These are phyloP conservation scores for Ogataea pilisensis DNA, from an alignment of 805 yeast species.

Conservation along the genomic window DNA sequence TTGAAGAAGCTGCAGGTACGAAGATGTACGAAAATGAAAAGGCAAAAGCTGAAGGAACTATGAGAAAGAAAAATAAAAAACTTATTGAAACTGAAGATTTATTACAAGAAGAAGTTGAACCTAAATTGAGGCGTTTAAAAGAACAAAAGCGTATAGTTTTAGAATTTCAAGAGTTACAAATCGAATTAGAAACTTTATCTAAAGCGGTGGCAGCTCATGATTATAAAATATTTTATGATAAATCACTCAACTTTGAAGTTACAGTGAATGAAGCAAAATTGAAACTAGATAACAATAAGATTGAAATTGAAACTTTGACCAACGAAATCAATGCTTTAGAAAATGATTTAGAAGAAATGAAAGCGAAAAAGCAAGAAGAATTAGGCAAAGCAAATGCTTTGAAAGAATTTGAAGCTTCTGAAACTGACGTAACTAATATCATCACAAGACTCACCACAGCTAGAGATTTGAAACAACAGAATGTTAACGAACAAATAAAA, in stretches of 20 bases:
- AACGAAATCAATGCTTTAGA: conserved; percentile 56
- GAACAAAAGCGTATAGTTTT: conserved; percentile 77
- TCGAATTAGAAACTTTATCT: conserved; percentile 71
- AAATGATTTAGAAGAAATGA: conserved; percentile 55
- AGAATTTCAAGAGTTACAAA: conserved; percentile 81
- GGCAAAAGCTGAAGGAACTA: conserved; percentile 86
- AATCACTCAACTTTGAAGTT: conserved; percentile 40
- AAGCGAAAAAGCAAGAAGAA: conserved; percentile 51
- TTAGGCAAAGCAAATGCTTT: conserved; percentile 55
- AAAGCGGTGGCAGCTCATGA: conserved; percentile 77
- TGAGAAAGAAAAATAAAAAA: conserved; percentile 86
- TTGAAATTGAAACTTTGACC: conserved; percentile 41
- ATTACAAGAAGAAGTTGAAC: conserved; percentile 85
- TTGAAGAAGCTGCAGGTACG: conserved; percentile 98
- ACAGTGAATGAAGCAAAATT: conserved; percentile 39
- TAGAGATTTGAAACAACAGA: conserved; percentile 53
- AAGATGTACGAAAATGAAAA: conserved; percentile 91
- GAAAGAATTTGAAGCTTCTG: conserved; percentile 55
- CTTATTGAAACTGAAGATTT: conserved; percentile 70
- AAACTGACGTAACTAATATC: conserved; percentile 54
- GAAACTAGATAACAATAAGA: conserved; percentile 38
- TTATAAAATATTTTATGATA: conserved; percentile 41
- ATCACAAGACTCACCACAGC: conserved; percentile 67
- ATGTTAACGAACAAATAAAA: conserved; percentile 47
- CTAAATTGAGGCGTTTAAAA: conserved; percentile 77